phyloP scores from a whole-genome alignment of 768 basidiomycete genomes.

The Strobilomyces echinocephalus region DNA sequence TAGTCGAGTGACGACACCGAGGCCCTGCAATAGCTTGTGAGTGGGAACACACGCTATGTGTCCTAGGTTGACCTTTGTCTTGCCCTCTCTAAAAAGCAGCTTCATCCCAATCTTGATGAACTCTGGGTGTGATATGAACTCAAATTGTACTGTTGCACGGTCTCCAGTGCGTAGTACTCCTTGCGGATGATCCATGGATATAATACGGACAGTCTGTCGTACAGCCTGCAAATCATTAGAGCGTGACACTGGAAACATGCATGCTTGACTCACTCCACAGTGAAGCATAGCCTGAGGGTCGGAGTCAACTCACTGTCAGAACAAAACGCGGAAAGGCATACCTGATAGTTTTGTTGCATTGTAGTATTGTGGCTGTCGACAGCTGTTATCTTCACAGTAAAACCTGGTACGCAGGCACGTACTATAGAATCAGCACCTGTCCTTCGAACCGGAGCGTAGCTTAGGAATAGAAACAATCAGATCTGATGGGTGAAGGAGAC shows the following conservation, averaged over 20 bases:
- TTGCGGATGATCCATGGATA: conserved; percentile 88
- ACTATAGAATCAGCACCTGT: conserved; percentile 91
- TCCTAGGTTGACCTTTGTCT: conserved; percentile 66
- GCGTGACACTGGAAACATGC: neutral
- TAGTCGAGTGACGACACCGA: conserved; percentile 70
- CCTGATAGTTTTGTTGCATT: conserved; percentile 88
- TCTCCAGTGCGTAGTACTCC: conserved; percentile 91
- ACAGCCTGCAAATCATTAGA: conserved; percentile 53
- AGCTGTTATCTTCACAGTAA: conserved; percentile 2
- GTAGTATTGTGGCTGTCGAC: conserved; percentile 79
- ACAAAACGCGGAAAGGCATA: conserved; percentile 27
- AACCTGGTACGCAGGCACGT: conserved; percentile 25
- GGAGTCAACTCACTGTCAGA: neutral
- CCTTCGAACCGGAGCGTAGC: conserved; percentile 88
- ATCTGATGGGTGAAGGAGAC: neutral
- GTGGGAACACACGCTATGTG: neutral
- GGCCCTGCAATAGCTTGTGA: conserved; percentile 44
- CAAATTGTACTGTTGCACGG: conserved; percentile 88
- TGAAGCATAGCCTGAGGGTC: conserved; percentile 76
- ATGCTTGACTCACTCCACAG: conserved; percentile 61
- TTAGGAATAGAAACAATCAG: conserved; percentile 22
- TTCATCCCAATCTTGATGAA: conserved; percentile 93
- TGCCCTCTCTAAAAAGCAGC: conserved; percentile 89
- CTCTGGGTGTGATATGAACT: conserved; percentile 90
- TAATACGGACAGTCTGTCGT: conserved; percentile 86